Evolutionary conservation across 176 grass and related monocot species (phyloP).

Genomic region (Tillandsia leiboldiana): DNA sequence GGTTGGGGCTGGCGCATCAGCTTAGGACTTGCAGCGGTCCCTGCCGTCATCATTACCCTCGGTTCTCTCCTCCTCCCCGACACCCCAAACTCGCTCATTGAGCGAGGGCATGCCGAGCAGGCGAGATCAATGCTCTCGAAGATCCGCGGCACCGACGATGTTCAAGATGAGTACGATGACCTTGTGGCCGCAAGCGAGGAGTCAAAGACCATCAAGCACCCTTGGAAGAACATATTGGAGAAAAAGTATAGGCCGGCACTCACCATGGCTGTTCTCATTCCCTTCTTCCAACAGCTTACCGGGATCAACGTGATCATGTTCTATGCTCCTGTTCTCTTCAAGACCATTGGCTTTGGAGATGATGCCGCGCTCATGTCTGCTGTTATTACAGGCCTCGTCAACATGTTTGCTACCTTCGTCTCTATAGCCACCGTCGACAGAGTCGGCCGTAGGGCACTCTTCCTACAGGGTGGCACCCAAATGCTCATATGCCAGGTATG

Average conservation of each 20-base stretch:
- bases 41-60: conserved; percentile 10
- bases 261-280: conserved; percentile 14
- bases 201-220: conserved; percentile 3
- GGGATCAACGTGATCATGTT: conserved; percentile 26
- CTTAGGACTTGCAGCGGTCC: conserved; percentile 4
- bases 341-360: conserved; percentile 14
- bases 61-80: conserved; percentile 15
- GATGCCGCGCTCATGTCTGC: conserved; percentile 15
- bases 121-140: conserved; percentile 13
- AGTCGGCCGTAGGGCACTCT: conserved; percentile 5
- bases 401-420: conserved; percentile 17
- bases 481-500: conserved; percentile 23
- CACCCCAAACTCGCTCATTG: conserved; percentile 24
- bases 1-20: conserved; percentile 16
- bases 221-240: conserved; percentile 10
- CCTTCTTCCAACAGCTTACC: conserved; percentile 22
- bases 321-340: conserved; percentile 20
- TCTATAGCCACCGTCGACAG: conserved; percentile 18
- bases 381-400: conserved; percentile 19
- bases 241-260: conserved; percentile 17
- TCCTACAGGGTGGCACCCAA: conserved; percentile 16
- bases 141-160: conserved; percentile 14
- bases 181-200: background rate
- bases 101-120: conserved; percentile 8
- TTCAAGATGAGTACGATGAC: conserved; percentile 9